Evolutionary conservation across 1,284 basidiomycete genomes (phyloP), one percentile per base, ranked within the genome.

Genomic region (Hymenochaete sp.): DNA sequence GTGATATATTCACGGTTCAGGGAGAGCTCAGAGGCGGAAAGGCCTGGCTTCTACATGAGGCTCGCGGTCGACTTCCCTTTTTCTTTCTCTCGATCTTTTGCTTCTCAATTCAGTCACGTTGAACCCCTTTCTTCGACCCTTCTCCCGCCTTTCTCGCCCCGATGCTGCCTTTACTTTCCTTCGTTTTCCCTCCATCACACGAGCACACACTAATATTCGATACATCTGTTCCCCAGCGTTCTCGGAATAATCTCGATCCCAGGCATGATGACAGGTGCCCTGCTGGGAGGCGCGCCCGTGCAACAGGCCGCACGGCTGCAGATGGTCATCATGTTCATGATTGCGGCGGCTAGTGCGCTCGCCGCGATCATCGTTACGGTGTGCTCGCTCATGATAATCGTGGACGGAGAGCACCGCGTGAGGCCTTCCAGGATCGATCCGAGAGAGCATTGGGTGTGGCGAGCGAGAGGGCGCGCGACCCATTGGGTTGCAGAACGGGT

Each of bases 241-340:
- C 72, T 87, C 14, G 86, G 88, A 4, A 79, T 90, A 42, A 89
- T 91, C 47, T 63, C 76, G 9, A 82, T 81, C 44, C 81, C 81
- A 1, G 71, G 83, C 1, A 89, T 89, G 84, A 90, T 92, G 86
- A 90, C 85, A 0, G 88, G 89, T 54, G 86, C 88, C 1, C 84
- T 92, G 52, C 77, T 92, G 13, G 89, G 86, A 18, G 89, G 88
- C 0, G 77, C 84, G 26, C 80, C 79, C 24, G 85, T 92, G 40
- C 73, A 86, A 38, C 86, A 90, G 62, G 89, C 89, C 0, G 85
- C 86, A 1, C 77, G 79, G 42, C 64, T 92, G 8, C 89, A 92
- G 57, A 90, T 89, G 82, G 79, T 91, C 49, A 88, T 91, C 64
- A 87, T 90, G 79, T 91, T 92, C 63, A 87, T 91, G 82, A 87